Base-by-base conservation (phyloP, 352 stramenopile species). In the Phytopythium chamaehyphon region DNA sequence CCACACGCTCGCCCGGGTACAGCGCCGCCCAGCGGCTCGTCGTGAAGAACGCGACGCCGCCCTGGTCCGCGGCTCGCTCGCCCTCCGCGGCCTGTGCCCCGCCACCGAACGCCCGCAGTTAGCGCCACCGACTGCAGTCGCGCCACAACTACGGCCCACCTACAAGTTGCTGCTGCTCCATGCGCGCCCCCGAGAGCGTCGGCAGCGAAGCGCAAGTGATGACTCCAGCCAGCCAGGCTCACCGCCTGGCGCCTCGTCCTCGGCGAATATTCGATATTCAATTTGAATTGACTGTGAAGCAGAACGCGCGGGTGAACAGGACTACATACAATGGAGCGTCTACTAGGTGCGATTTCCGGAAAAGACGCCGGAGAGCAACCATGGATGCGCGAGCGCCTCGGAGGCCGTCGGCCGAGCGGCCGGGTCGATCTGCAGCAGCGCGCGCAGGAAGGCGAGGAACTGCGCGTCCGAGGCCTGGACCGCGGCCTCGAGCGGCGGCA, bases 351-450 rank as follows among this genome's bases (percentile, higher is more conserved):
- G 63, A 57, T 71, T 75, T 36, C 66, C 56, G 18, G 74, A 83
- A 66, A 86, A 88, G 28, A 87, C 70, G 48, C 75, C 71, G 54
- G 60, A 61, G 53, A 80, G 63, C 36, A 93, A 67, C 76, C 79
- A 93, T 15, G 76, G 66, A 35, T 91, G 83, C 24, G 60, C 40
- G 43, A 91, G 58, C 42, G 83, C 80, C 46, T 83, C 59, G 11
- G 57, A 40, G 0, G 80, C 83, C n/a, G 75, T 78, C 28, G 79
- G 43, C 6, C 83, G 78, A 38, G 47, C 44, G 22, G 49, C 47
- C 15, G 83, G 83, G 51, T 93, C 73, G 43, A 91, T 85, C 54
- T 80, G 68, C 50, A 93, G 58, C 18, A 93, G 48, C n/a, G 60
- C 54, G 26, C 66, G 72, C 23, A 93, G 57, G 59, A 93, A 91